Evolutionary conservation across 192 early-diverging fungal species (phyloP).

Genomic region (Coemansia sp.): DNA sequence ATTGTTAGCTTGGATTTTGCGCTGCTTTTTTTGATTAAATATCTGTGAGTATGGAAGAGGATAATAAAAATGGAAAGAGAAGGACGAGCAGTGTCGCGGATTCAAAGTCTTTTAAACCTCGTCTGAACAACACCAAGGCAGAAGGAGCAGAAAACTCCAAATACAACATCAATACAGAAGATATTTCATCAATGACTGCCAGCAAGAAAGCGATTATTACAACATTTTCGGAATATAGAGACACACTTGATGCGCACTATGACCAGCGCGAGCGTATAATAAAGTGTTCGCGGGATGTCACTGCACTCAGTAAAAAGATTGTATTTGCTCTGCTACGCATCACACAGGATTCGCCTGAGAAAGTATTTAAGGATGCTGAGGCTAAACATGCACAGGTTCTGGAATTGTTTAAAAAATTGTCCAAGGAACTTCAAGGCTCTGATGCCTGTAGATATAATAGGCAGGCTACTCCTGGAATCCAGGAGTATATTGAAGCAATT

Average conservation of each 20-base stretch:
- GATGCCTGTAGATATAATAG: conserved; percentile 42
- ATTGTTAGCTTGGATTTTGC: neutral
- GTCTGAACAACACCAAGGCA: conserved; percentile 1
- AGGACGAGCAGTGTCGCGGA: conserved; percentile 8
- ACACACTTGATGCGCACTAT: conserved; percentile 47
- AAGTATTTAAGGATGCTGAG: conserved; percentile 42
- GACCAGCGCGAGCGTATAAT: conserved; percentile 56
- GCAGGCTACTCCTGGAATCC: conserved; percentile 38
- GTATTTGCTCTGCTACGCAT: conserved; percentile 53
- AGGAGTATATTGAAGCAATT: conserved; percentile 55
- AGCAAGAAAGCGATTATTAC: conserved; percentile 17
- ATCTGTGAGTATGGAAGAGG: neutral
- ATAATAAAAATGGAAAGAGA: neutral
- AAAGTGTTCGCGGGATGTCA: conserved; percentile 56
- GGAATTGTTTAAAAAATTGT: conserved; percentile 27
- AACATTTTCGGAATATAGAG: conserved; percentile 28
- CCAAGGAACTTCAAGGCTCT: conserved; percentile 43
- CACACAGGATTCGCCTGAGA: conserved; percentile 28
- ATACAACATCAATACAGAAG: neutral
- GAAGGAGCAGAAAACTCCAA: neutral
- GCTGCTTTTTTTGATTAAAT: neutral
- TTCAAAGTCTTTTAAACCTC: conserved; percentile 6
- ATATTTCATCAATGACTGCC: conserved; percentile 1
- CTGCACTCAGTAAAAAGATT: conserved; percentile 53
- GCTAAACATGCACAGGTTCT: conserved; percentile 32